Conservation (phyloP, 140 eudicot genomes). For the Flaveria floridana region DNA sequence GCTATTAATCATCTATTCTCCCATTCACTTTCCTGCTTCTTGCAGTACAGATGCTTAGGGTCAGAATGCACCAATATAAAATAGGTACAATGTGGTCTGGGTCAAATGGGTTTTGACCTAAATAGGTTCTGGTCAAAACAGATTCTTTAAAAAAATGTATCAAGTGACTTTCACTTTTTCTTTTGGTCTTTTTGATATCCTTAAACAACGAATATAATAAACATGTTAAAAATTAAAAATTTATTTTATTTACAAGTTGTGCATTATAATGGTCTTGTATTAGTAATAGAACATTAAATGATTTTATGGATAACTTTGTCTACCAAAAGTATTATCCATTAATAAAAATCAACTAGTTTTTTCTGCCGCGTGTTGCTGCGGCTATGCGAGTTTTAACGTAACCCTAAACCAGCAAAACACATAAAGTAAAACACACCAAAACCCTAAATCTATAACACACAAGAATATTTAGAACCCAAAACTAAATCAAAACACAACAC, state of each 20-base stretch:
- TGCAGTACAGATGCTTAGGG: background rate
- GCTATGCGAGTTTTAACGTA: too few species aligned
- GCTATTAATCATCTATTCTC: too few species aligned
- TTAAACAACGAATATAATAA: background rate
- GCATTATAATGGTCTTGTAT: background rate
- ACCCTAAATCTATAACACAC: too few species aligned
- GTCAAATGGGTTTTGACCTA: background rate
- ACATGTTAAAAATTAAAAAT: background rate
- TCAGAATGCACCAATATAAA: background rate
- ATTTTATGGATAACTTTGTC: background rate
- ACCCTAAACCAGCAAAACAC: too few species aligned
- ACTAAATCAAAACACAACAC: too few species aligned
- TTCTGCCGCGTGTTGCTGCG: too few species aligned
- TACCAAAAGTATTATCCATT: background rate
- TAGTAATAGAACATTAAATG: background rate
- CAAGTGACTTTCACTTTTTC: background rate
- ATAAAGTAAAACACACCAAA: too few species aligned
- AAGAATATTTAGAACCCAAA: too few species aligned
- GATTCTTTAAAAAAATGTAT: too few species aligned
- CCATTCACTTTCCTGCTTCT: too few species aligned
- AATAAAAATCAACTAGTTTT: too few species aligned
- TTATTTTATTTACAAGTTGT: too few species aligned
- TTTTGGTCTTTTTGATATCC: background rate
- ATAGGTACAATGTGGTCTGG: background rate
- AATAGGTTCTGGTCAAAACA: background rate